Evolutionary conservation across 805 yeast species (phyloP), one percentile per base, ranked within the genome.

Genomic region (Saccharomycopsis sp.): DNA sequence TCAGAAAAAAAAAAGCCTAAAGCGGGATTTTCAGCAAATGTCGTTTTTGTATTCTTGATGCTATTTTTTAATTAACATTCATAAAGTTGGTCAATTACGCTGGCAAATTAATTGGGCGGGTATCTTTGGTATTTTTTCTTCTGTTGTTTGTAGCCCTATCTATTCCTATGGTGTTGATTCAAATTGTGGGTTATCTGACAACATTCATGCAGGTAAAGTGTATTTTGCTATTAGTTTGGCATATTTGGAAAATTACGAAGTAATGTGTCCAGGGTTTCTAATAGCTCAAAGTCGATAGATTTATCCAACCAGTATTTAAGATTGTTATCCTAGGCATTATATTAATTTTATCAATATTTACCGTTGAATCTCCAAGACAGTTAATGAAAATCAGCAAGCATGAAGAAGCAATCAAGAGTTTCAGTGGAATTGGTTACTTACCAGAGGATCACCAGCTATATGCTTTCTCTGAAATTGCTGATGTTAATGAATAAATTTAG

Each of bases 71-170:
- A 26, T 26, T 26, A 26, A 26, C 29, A 26, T 27, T 27, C 11
- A n/a, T 27, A 11, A 27, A 81, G 61, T 74, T 19, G 79, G 75
- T 9, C 81, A 75, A 52, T 58, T 76, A 72, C 48, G 78, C 72
- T 29, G 81, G 81, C 8, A 62, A 81, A 47, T 62, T 75, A 21
- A n/a, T n/a, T 54, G 76, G 38, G 79, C 74, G 52, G 81, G 81
- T 20, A 3, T 40, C n/a, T 54, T 73, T 14, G 75, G 74, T 21
- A 63, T 76, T 41, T 80, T 81, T n/a, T 74, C 74, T 52, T 71
- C 81, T 6, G 70, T 73, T 8, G 74, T 75, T 16, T 65, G 71
- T 49, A 79, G 79, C 4, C 81, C 81, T 11, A 64, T 74, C 41
- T 75, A 74, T 52, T 55, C 74, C 38, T 66, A 77, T 2, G 82